Evolutionary conservation across 108 stramenopile species (phyloP).

Genomic region (Cyclotella choctawhatcheeana): DNA sequence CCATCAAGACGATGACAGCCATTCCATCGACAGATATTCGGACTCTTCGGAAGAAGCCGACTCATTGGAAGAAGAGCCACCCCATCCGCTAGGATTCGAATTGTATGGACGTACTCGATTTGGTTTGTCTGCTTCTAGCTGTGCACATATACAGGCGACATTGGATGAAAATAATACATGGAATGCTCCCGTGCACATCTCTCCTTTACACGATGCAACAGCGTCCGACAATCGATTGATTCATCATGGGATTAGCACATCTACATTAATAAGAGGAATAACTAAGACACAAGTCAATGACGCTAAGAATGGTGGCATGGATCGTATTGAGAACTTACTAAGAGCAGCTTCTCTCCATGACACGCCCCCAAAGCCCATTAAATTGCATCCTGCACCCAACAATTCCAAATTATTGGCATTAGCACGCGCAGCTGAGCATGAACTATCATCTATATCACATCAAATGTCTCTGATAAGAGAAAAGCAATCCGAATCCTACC

Average conservation of each 20-base stretch:
- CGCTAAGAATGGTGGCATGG: slow-evolving; percentile 39
- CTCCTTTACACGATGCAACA: slow-evolving; percentile 9
- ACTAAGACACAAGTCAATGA: slow-evolving; percentile 6
- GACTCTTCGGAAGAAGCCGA: background rate
- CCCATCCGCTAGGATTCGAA: slow-evolving; percentile 77
- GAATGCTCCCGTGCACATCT: slow-evolving; percentile 38
- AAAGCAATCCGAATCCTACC: slow-evolving; percentile 24
- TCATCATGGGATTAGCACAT: background rate
- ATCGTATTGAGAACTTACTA: slow-evolving; percentile 49
- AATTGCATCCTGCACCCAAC: background rate
- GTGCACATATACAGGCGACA: background rate
- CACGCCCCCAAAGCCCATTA: slow-evolving; percentile 6
- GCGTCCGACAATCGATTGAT: slow-evolving; percentile 8
- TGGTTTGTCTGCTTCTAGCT: slow-evolving; percentile 34
- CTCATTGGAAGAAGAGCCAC: slow-evolving; percentile 54
- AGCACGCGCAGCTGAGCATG: slow-evolving; percentile 22
- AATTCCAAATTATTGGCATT: slow-evolving; percentile 45
- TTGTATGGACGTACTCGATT: slow-evolving; percentile 60
- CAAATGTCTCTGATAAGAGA: slow-evolving; percentile 30
- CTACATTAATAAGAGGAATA: background rate
- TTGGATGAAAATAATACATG: slow-evolving; percentile 39
- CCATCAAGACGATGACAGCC: slow-evolving; percentile 13
- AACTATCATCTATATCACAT: slow-evolving; percentile 34
- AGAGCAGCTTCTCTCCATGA: slow-evolving; percentile 31
- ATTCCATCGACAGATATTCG: slow-evolving; percentile 11